phyloP scores from a whole-genome alignment of 768 basidiomycete species.

The Collybia sordida region DNA sequence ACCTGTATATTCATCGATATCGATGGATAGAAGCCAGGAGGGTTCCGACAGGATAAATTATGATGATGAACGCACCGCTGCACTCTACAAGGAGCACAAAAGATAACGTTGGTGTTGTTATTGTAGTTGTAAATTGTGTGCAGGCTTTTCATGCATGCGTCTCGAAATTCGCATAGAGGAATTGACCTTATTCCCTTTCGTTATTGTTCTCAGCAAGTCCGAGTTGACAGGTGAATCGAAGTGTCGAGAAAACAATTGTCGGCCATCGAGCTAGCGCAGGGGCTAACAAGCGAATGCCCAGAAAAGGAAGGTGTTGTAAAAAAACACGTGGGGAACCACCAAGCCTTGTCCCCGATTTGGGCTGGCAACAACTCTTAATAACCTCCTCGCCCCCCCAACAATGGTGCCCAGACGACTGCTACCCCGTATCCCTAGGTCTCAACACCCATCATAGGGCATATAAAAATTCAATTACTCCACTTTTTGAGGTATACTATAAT shows the following conservation, averaged over 20 bases:
- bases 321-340: conserved; percentile 24
- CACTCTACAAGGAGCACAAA: too few relatives aligned
- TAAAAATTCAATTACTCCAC: conserved; percentile 1
- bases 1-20: too few relatives aligned
- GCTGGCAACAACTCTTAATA: conserved; percentile 12
- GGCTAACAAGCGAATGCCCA: conserved; percentile 20
- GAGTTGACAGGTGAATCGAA: background rate
- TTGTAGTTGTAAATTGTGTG: too few relatives aligned
- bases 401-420: conserved; percentile 6
- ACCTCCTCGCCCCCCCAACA: conserved; percentile 10
- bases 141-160: too few relatives aligned
- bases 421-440: background rate
- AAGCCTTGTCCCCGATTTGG: conserved; percentile 27
- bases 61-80: too few relatives aligned
- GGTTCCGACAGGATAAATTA: too few relatives aligned
- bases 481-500: conserved; percentile 15
- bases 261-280: conserved; percentile 8
- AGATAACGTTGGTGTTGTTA: too few relatives aligned
- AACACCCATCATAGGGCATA: background rate
- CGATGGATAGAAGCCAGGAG: too few relatives aligned
- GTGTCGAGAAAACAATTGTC: background rate
- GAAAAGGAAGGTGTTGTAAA: conserved; percentile 28
- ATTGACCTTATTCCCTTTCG: background rate
- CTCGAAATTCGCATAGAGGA: too few relatives aligned
- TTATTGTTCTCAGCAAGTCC: conserved; percentile 8